These are phyloP conservation scores for Sarcodon aspratus DNA, from an alignment of 768 basidiomycete genomes.

Conservation along the genomic window DNA sequence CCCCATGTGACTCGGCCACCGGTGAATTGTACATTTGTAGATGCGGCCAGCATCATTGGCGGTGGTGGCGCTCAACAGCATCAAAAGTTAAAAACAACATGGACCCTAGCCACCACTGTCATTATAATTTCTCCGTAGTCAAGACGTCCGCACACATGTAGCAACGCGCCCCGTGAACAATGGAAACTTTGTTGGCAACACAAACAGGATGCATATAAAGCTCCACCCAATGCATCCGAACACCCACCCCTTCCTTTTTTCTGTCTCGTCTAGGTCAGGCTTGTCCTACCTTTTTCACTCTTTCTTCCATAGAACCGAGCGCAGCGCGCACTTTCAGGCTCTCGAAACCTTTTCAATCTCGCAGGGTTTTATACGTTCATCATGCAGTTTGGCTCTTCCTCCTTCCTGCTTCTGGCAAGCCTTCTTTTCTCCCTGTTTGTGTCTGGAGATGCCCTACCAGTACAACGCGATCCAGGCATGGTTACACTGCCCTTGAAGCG, in stretches of 20 bases:
- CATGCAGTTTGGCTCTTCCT: conserved; percentile 46
- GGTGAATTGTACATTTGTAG: too few relatives aligned
- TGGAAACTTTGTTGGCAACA: too few relatives aligned
- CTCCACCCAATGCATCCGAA: too few relatives aligned
- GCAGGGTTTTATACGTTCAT: conserved; percentile 6
- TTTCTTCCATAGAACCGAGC: neutral
- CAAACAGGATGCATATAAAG: too few relatives aligned
- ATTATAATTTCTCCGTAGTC: too few relatives aligned
- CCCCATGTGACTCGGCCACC: too few relatives aligned
- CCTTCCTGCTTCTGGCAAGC: conserved; percentile 42
- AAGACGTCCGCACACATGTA: too few relatives aligned
- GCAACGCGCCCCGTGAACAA: too few relatives aligned
- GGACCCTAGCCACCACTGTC: too few relatives aligned
- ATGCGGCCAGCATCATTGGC: too few relatives aligned
- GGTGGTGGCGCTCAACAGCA: too few relatives aligned
- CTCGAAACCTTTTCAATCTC: conserved; percentile 8
- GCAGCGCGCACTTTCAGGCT: neutral
- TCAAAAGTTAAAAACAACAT: too few relatives aligned
- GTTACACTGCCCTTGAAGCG: conserved; percentile 33
- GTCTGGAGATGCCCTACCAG: conserved; percentile 32
- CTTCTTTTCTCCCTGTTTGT: conserved; percentile 31
- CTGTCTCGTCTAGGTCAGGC: neutral
- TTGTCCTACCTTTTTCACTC: neutral
- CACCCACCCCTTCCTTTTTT: neutral
- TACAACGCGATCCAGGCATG: conserved; percentile 19